Evolutionary conservation across 768 basidiomycete genomes (phyloP).

Genomic region (Naganishia vishniacii): DNA sequence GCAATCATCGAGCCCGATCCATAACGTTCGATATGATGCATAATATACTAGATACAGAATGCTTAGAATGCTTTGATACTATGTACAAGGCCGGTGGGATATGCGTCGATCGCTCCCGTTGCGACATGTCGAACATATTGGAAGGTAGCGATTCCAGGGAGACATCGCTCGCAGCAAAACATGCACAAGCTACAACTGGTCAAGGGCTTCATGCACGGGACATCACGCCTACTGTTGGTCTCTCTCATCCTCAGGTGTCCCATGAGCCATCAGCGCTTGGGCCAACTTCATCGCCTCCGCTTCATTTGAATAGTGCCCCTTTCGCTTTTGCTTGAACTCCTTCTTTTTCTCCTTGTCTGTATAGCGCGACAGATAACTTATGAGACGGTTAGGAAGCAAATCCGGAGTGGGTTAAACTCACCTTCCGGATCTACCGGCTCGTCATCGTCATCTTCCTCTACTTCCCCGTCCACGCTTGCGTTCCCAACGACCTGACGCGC

Average conservation of each 20-base stretch:
- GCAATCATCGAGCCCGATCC: no score
- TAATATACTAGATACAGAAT: no score
- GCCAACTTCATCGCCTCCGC: conserved; percentile 45
- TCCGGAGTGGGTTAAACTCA: conserved; percentile 50
- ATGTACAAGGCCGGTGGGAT: no score
- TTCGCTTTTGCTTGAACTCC: conserved; percentile 43
- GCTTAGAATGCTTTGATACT: no score
- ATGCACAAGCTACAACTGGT: no score
- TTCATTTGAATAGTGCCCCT: conserved; percentile 47
- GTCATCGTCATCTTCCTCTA: conserved; percentile 55
- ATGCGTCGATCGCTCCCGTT: no score
- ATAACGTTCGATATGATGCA: no score
- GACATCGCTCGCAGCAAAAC: no score
- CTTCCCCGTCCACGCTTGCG: conserved; percentile 51
- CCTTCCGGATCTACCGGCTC: conserved; percentile 85
- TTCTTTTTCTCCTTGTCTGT: conserved; percentile 32
- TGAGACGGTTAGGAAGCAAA: no score
- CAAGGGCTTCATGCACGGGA: not conserved
- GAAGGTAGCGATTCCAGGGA: no score
- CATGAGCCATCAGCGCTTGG: conserved; percentile 29
- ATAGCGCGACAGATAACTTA: not conserved
- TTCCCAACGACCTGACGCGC: conserved; percentile 33
- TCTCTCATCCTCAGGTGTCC: conserved; percentile 15
- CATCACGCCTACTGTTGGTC: conserved; percentile 5
- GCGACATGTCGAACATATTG: no score